Base-by-base conservation (phyloP, 2,329 filamentous ascomycete genomes). In the Didymella arachidicola region DNA sequence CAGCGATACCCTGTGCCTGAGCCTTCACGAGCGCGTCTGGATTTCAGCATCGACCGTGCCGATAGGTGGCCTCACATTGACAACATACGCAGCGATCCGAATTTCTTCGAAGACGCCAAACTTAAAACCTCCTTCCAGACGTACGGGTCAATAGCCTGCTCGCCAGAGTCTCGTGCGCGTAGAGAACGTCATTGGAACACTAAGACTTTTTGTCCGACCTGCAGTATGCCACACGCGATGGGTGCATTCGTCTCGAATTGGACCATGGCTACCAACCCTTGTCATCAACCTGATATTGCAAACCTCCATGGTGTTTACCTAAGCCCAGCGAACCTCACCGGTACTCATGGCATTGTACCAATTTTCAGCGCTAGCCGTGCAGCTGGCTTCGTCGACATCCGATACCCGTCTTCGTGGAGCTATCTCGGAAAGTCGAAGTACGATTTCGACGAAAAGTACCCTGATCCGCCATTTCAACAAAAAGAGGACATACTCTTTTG, bases 281-380 rank as follows among this genome's bases (percentile, higher is more conserved):
- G 92, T 71, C 85, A 89, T 59, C 91, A 95, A 69, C 89, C 92
- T 1, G 92, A 95, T 63, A 79, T 94, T 30, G 84, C 86, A 27
- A 83, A 88, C 60, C 81, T 94, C 1, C 91, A 94, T 67, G 89
- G 90, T 41, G 87, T 94, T 69, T 87, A 91, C 72, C 81, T 90
- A 39, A 86, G 85, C 0, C 85, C 89, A 0, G 84, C 89, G 7
- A 81, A 84, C 0, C 81, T 86, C 62, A 84, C 86, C 47, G 84
- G 87, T 0, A 84, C 89, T 1, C 83, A 86, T 60, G 81, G 88
- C 19, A 81, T 95, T 4, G 77, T 90, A 2, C 92, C 92, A 0
- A 80, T 95, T 11, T 95, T 95, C 77, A 90, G 90, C 61, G 84
- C 90, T 57, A 88, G 87, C 47, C 92, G 92, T 67, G 86, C 88